A percentile compares a stretch with the other conserved stretches of the same genome.
phyloP scores from a whole-genome alignment of 139 green algal genomes.

The Gonium pectorale region DNA sequence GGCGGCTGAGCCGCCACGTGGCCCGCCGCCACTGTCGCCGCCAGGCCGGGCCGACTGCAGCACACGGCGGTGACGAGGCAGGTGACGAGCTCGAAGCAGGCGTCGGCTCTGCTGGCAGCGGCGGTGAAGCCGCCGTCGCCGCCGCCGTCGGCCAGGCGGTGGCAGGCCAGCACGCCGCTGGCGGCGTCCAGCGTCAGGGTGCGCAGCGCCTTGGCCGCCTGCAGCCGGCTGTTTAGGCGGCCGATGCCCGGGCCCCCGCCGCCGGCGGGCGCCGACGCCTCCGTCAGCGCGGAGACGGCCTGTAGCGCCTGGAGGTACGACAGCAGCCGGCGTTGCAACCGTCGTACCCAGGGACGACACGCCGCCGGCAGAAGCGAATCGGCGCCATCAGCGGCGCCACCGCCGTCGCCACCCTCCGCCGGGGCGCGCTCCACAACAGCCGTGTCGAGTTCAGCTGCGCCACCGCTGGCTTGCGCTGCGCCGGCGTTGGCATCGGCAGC shows the following conservation, averaged over 20 bases:
- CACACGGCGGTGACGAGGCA: neutral
- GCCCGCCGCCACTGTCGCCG: constrained; percentile 7
- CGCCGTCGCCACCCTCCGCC: neutral
- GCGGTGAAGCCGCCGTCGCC: no score
- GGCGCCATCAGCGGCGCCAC: neutral
- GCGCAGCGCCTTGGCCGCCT: neutral
- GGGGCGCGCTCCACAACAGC: neutral
- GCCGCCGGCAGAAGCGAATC: neutral
- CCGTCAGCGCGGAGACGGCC: neutral
- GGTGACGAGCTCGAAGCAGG: neutral
- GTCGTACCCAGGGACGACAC: constrained; percentile 26
- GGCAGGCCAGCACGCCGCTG: neutral
- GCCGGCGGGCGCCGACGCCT: neutral
- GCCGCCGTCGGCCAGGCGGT: neutral
- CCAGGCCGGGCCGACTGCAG: constrained; percentile 32
- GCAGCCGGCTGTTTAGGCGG: constrained; percentile 1
- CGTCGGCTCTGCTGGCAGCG: neutral
- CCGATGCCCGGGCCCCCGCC: neutral
- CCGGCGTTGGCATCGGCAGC: neutral
- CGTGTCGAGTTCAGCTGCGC: no score
- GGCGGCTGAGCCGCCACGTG: neutral
- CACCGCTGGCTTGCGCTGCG: no score
- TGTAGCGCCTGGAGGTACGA: constrained; percentile 6
- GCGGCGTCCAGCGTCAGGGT: neutral
- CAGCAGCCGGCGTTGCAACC: neutral